Percentiles rank a stretch among this genome's conserved stretches.
phyloP scores from a whole-genome alignment of 2,329 filamentous ascomycete genomes.

The Didymella keratinophila region DNA sequence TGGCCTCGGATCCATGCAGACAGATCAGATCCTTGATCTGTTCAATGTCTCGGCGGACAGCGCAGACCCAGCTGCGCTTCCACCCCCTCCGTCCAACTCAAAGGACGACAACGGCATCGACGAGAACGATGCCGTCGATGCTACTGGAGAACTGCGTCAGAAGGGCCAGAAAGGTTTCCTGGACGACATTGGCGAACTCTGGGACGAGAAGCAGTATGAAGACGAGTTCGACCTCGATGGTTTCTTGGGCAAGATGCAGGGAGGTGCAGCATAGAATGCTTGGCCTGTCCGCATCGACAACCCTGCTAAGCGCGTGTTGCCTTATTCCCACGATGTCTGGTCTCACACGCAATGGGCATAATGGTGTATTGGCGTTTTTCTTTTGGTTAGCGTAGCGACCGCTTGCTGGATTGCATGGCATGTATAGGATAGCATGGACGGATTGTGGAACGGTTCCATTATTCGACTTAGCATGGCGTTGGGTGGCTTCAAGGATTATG shows the following conservation, averaged over 20 bases:
- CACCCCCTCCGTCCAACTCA: conserved; percentile 62
- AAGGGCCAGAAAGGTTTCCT: conserved; percentile 97
- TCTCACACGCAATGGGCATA: background rate
- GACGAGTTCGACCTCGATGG: conserved; percentile 97
- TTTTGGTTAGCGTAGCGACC: conserved; percentile 4
- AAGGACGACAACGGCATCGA: conserved; percentile 76
- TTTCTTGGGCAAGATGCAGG: conserved; percentile 92
- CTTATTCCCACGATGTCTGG: background rate
- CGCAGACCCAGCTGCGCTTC: conserved; percentile 66
- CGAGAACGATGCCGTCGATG: conserved; percentile 80
- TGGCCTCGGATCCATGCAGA: conserved; percentile 94
- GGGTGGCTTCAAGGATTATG: conserved; percentile 12
- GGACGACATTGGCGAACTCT: conserved; percentile 93
- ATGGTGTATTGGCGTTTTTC: conserved; percentile 10
- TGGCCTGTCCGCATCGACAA: background rate
- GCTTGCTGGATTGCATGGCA: conserved; percentile 2
- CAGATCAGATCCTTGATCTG: conserved; percentile 94
- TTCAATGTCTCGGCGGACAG: conserved; percentile 74
- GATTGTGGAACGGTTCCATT: conserved; percentile 18
- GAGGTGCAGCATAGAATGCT: conserved; percentile 7
- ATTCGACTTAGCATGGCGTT: conserved; percentile 24
- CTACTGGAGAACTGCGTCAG: conserved; percentile 88
- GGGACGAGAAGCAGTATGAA: conserved; percentile 97
- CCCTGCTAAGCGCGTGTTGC: background rate
- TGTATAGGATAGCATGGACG: conserved; percentile 20